Conservation (phyloP, 2,329 filamentous ascomycete species). For the Macroventuria anomochaeta region DNA sequence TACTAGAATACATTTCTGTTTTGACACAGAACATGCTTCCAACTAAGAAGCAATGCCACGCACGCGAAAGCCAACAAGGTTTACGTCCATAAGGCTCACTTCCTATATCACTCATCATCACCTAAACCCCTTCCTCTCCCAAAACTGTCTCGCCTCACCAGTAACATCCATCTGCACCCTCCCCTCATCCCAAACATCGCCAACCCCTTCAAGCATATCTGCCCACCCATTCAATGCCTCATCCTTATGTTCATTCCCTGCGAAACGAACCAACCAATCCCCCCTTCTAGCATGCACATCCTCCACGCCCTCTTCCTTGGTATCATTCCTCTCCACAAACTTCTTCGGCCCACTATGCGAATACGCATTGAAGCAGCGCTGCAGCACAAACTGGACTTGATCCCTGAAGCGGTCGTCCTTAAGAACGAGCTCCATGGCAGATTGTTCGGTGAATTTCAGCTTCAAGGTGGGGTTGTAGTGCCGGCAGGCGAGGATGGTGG, state of each 20-base stretch:
- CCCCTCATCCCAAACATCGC: constrained; percentile 32
- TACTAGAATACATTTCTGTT: background rate
- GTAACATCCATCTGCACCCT: constrained; percentile 34
- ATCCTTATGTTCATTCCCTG: constrained; percentile 45
- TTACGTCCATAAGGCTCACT: background rate
- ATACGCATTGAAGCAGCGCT: constrained; percentile 56
- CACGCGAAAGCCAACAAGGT: too few relatives aligned
- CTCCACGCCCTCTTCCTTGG: constrained; percentile 44
- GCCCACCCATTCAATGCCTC: constrained; percentile 48
- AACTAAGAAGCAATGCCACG: too few relatives aligned
- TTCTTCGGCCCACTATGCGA: constrained; percentile 35
- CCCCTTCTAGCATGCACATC: constrained; percentile 47
- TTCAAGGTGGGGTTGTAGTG: constrained; percentile 47
- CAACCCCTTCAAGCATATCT: constrained; percentile 20
- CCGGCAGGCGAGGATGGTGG: constrained; percentile 48
- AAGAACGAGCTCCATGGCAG: constrained; percentile 51
- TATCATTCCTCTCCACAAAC: constrained; percentile 33
- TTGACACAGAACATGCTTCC: background rate
- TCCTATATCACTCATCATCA: background rate
- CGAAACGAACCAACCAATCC: constrained; percentile 55
- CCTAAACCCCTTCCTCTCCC: constrained; percentile 15
- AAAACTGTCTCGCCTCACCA: constrained; percentile 34
- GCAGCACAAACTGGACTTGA: constrained; percentile 47
- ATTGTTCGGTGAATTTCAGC: constrained; percentile 51
- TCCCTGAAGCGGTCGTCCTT: constrained; percentile 41